Percentiles rank a stretch among this genome's conserved stretches.
Conservation (phyloP, 768 basidiomycete species). For the Coprinellus micaceus region DNA sequence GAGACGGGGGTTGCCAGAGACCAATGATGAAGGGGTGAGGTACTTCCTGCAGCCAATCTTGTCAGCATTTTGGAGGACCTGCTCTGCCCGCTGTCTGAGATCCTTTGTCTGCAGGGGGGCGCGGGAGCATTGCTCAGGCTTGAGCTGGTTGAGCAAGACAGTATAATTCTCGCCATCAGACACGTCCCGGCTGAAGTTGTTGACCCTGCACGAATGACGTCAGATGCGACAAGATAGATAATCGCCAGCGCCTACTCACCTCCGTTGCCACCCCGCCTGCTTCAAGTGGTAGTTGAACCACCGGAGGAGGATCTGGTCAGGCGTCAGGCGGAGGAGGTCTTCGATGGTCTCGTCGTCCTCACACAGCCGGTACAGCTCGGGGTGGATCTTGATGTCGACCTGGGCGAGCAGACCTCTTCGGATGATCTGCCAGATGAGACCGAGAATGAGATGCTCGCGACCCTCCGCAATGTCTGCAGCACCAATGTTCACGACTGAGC, state of each 20-base stretch:
- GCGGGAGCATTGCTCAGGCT: constrained; percentile 89
- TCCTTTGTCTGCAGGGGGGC: constrained; percentile 86
- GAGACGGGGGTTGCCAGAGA: constrained; percentile 92
- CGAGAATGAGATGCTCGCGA: constrained; percentile 93
- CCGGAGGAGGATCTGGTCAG: constrained; percentile 94
- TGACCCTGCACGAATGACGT: constrained; percentile 55
- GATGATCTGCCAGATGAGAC: constrained; percentile 98
- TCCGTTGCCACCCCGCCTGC: constrained; percentile 85
- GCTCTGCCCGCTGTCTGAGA: constrained; percentile 80
- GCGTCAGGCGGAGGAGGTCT: constrained; percentile 87
- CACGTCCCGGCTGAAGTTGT: constrained; percentile 98
- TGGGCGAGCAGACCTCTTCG: constrained; percentile 88
- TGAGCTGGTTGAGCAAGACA: constrained; percentile 90
- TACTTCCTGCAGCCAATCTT: constrained; percentile 94
- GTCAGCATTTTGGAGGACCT: constrained; percentile 93
- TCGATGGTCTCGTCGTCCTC: constrained; percentile 98
- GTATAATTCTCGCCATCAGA: constrained; percentile 98
- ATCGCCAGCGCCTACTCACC: constrained; percentile 37
- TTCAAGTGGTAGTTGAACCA: constrained; percentile 99
- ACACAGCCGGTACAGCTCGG: constrained; percentile 91
- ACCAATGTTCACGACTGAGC: constrained; percentile 98
- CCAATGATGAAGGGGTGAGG: constrained; percentile 85
- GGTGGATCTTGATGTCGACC: constrained; percentile 97
- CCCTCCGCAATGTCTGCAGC: constrained; percentile 90
- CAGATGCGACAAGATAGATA: constrained; percentile 8